Evolutionary conservation across 441 rosid species (phyloP), one percentile per base, ranked within the genome.

Genomic region (Euphorbia celastroides): DNA sequence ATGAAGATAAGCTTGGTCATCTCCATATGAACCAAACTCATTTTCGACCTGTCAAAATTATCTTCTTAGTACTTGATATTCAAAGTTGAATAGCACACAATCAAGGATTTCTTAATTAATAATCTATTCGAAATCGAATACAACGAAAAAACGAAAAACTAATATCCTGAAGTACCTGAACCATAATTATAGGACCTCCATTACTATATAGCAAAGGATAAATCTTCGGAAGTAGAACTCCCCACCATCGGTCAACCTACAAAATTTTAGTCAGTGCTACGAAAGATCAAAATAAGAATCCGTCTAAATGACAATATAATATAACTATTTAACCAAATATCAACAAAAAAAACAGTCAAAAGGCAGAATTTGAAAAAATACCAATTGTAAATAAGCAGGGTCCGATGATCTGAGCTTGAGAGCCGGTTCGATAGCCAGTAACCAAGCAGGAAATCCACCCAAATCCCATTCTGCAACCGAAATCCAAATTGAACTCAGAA

Each of bases 201-300:
- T 83, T 88, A 62, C 73, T 69, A 82, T 86, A 89, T 71, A 89
- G 93, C 73, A 89, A 75, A 74, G 90, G 85, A 70, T 77, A 75
- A 44, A 90, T 68, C 81, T 83, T 93, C 0, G 89, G 90, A 27
- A 93, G 87, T 55, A 93, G 74, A 72, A 80, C 69, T 70, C 69
- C 84, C 99, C 99, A 93, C 99, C 99, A 93, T 77, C 64, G 70
- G 31, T 88, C 88, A 57, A 91, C 97, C 99, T 93, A 79, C 79
- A 66, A 74, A 26, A 68, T 70, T 61, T 68, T 65, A 51, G 62
- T 64, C 75, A 58, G 12, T 55, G 44, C 17, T 44, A 52, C 23
- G 26, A 28, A 54, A 20, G 41, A 57, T 55, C 2, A n/a, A 32
- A 8, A 27, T 3, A 32, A 11, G 28, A 51, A 34, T 27, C 23